These are phyloP conservation scores for Diaporthe caulivora DNA, from an alignment of 2,329 filamentous ascomycete species.

Conservation along the genomic window DNA sequence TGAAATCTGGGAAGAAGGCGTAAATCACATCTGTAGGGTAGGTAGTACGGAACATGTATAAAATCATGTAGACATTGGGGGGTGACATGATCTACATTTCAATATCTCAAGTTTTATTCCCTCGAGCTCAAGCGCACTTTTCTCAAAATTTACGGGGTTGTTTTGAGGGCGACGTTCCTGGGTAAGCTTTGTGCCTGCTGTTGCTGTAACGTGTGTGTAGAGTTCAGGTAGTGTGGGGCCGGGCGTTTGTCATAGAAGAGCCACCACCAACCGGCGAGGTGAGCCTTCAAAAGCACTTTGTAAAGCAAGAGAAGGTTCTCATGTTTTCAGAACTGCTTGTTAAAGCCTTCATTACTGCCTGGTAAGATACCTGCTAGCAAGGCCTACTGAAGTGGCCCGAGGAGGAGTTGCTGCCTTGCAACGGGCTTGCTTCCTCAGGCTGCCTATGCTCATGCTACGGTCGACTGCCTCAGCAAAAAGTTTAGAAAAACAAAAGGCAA, in stretches of 20 bases:
- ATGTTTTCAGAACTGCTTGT: not conserved
- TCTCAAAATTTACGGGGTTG: not conserved
- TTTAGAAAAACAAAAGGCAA: not conserved
- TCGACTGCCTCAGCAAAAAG: not conserved
- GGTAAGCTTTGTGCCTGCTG: not conserved
- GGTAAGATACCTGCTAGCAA: not conserved
- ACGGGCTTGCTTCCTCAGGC: not conserved
- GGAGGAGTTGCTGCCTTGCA: not conserved
- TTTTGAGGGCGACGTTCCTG: no score
- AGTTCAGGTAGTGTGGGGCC: not conserved
- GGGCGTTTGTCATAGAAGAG: not conserved
- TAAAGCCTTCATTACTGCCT: not conserved
- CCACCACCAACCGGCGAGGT: no score
- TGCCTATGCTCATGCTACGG: not conserved
- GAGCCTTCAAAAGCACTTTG: no score
- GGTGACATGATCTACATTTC: not conserved
- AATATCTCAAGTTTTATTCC: not conserved
- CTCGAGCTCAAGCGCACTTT: not conserved
- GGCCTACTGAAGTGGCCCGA: no score
- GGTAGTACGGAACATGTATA: not conserved
- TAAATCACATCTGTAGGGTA: constrained; percentile 3
- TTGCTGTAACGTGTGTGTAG: not conserved
- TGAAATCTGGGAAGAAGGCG: constrained; percentile 40
- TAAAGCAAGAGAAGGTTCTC: not conserved
- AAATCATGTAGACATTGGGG: not conserved